Base-by-base conservation (phyloP, 2,329 filamentous ascomycete genomes). In the Daldinia sp. region DNA sequence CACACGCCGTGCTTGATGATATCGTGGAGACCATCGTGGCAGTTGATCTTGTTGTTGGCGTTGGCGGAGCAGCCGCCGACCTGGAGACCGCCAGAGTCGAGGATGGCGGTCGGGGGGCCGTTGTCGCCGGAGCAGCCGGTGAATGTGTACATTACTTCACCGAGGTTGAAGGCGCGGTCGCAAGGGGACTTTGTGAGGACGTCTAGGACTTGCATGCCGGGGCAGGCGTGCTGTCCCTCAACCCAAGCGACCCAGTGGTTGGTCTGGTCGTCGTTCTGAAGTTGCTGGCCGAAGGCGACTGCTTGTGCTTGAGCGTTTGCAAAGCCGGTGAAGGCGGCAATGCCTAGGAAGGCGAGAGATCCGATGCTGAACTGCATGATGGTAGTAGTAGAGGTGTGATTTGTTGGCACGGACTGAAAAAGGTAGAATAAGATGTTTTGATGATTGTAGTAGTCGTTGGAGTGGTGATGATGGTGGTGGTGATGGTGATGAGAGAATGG, bases 1-100 rank as follows among this genome's bases (percentile, higher is more conserved):
- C 68, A 70, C 3, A 41, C 30, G 39, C 65, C 66, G 48, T 71
- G 68, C 68, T 71, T 71, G 62, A 71, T 62, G 46, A 71, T 71
- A 35, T 71, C 68, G 41, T 71, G 68, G 37, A 58, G 30, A 2
- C 54, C 63, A 18, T 58, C 46, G 28, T 69, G 59, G 63, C 65
- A 71, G 51, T 63, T 66, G 60, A 71, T 69, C 65, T 71, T 68
- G 39, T 69, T 33, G 60, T 51, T 42, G 28, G 5, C 44, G 41
- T 55, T 56, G 6, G 48, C 20, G 35, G 55, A 48, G 60, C 65
- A 68, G 35, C 59, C 60, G 51, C 68, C 65, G 51, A 70, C 42
- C 59, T 70, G 62, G 55, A 68, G 54, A 7, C 65, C 68, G 42
- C 53, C 56, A 42, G 68, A 68, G 68, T 70, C 63, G 9, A 71